phyloP scores from a whole-genome alignment of 2,329 filamentous ascomycete species.

The Cryphonectria nitschkei region DNA sequence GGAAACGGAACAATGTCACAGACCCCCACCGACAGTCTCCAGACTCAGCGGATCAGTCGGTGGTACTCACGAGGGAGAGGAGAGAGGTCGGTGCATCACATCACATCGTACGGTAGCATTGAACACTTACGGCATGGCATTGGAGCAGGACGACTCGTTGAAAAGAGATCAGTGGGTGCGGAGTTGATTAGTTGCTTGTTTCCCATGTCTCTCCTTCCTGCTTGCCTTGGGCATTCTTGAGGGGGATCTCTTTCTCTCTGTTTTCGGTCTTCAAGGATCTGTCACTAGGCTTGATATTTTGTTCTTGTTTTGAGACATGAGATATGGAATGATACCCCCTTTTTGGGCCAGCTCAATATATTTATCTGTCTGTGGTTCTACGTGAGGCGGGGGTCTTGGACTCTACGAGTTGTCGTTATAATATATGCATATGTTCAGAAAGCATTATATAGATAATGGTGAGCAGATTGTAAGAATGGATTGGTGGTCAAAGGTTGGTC shows the following conservation, averaged over 20 bases:
- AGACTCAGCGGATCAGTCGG: not conserved
- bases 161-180: not conserved
- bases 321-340: conserved; percentile 13
- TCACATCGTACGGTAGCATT: not conserved
- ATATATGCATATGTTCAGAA: too few relatives aligned
- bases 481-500: too few relatives aligned
- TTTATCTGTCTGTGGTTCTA: not conserved
- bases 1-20: not conserved
- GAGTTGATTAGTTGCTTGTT: not conserved
- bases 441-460: too few relatives aligned
- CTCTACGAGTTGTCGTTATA: too few relatives aligned
- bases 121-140: conserved; percentile 5
- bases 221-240: not conserved
- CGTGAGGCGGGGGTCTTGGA: not conserved
- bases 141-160: not conserved
- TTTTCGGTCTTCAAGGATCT: not conserved
- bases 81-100: not conserved
- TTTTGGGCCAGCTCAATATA: not conserved
- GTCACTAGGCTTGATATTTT: not conserved
- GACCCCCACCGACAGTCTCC: not conserved
- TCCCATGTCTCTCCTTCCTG: not conserved
- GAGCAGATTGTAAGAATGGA: too few relatives aligned
- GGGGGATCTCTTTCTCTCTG: not conserved
- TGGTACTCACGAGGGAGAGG: not conserved
- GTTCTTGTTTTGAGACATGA: not conserved